A percentile compares a stretch with the other conserved stretches of the same genome.
Evolutionary conservation across 2,329 filamentous ascomycete species (phyloP).

Genomic region (Aspergillus novofumigatus): DNA sequence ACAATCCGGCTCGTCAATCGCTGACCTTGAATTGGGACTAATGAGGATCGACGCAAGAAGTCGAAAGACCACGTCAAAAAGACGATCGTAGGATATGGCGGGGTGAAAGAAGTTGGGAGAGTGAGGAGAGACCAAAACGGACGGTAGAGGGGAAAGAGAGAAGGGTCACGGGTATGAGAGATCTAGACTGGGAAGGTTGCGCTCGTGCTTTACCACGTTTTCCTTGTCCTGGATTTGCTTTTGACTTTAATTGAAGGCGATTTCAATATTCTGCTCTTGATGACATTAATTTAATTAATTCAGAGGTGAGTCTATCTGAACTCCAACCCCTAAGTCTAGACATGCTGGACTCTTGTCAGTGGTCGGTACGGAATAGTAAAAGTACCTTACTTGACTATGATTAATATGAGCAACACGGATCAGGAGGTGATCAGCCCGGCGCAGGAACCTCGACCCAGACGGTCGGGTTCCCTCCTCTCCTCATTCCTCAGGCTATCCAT

Average conservation of each 20-base stretch:
- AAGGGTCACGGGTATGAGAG: background rate
- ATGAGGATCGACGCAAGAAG: background rate
- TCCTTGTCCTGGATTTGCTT: background rate
- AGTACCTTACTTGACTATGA: background rate
- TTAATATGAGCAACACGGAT: conserved; percentile 9
- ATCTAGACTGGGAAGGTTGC: background rate
- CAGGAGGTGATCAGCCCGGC: conserved; percentile 21
- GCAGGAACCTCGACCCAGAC: conserved; percentile 28
- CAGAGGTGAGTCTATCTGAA: background rate
- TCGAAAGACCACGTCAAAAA: background rate
- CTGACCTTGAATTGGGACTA: background rate
- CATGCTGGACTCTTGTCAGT: background rate
- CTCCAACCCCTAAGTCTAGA: background rate
- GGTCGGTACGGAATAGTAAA: background rate
- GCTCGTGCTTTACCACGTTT: background rate
- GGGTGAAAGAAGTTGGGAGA: background rate
- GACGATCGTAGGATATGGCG: background rate
- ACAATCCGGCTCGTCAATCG: background rate
- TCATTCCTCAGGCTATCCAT: background rate
- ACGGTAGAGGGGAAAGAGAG: background rate
- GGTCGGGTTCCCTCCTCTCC: conserved; percentile 18
- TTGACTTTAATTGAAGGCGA: background rate
- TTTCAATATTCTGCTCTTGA: background rate
- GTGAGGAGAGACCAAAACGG: background rate
- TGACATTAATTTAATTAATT: background rate